Evolutionary conservation across 2,329 filamentous ascomycete species (phyloP).

Genomic region (Cladosporium halotolerans): DNA sequence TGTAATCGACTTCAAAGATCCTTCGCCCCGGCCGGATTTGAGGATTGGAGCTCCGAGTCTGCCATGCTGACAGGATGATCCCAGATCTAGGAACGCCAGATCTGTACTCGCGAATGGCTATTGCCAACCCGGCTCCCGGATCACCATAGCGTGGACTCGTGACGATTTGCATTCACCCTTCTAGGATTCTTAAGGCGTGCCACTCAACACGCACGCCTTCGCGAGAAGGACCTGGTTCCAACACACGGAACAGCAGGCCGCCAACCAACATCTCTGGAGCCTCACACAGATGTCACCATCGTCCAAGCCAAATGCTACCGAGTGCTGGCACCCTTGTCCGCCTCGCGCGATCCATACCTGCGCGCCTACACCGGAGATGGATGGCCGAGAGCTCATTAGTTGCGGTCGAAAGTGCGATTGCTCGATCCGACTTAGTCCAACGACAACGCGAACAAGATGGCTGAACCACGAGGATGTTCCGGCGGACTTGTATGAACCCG

Average conservation of each 20-base stretch:
- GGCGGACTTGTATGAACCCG: neutral
- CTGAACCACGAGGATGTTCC: neutral
- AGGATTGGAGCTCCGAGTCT: too few relatives aligned
- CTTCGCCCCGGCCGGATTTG: neutral
- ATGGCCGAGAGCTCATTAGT: slow-evolving; percentile 3
- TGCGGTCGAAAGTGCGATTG: slow-evolving; percentile 6
- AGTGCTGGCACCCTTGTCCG: neutral
- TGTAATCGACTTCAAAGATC: neutral
- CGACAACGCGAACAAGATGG: neutral
- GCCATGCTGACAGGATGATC: neutral
- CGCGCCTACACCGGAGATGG: neutral
- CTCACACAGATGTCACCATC: slow-evolving; percentile 3
- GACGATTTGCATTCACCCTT: neutral
- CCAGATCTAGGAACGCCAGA: neutral
- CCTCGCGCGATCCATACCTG: neutral
- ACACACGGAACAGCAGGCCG: neutral
- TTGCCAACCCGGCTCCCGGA: neutral
- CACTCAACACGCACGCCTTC: neutral
- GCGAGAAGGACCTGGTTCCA: neutral
- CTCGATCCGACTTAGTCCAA: slow-evolving; percentile 6
- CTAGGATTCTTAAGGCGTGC: neutral
- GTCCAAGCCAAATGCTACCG: slow-evolving; percentile 2
- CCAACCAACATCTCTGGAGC: too few relatives aligned
- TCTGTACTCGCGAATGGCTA: neutral
- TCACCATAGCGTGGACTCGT: neutral